Base-by-base conservation (phyloP, 2,329 filamentous ascomycete species). In the Penicillium fuscoglaucum region DNA sequence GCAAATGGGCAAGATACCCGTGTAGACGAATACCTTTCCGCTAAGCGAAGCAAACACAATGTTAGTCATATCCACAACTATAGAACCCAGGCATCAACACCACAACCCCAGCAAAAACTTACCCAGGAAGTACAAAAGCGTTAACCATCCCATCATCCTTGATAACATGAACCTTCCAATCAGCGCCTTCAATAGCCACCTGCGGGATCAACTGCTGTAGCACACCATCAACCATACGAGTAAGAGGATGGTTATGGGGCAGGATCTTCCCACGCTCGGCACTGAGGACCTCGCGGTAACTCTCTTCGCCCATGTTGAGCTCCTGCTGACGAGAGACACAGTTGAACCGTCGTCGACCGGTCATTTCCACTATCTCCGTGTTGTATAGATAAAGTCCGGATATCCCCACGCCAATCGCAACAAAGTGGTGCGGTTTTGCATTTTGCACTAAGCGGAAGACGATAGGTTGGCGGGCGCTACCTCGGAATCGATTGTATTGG, bases 21-120 rank as follows among this genome's bases (percentile, higher is more conserved):
- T 83, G 65, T 85, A 87, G 1, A 88, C 84, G 63, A 88, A 87
- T 1, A 87, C 84, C 64, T 87, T 87, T 6, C 84, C 84, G 4
- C 80, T 79, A 50, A 13, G 9, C 15, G 5, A 48, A 37, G 53
- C 47, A 51, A 12, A 49, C 19, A 26, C 31, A 50, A 19, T 41
- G 29, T 63, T 7, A 63, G 55, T 40, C 33, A 48, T 10, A 13
- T 13, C 24, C 9, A n/a, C 33, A 9, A 49, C 29, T n/a, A 17
- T 24, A n/a, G 29, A 17, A 12, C 8, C 9, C 5, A 48, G 21
- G 28, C 15, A 19, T n/a, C 5, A 45, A 29, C n/a, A 24, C 24
- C 12, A 17, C 6, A 46, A 12, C 8, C 21, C 43, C 45, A 15
- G 2, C 26, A 8, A 13, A 24, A 40, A 64, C 73, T 31, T 72